Percentiles rank a stretch among this genome's conserved stretches.
Conservation (phyloP, 345 rosid species). For the Nasturtium officinale region DNA sequence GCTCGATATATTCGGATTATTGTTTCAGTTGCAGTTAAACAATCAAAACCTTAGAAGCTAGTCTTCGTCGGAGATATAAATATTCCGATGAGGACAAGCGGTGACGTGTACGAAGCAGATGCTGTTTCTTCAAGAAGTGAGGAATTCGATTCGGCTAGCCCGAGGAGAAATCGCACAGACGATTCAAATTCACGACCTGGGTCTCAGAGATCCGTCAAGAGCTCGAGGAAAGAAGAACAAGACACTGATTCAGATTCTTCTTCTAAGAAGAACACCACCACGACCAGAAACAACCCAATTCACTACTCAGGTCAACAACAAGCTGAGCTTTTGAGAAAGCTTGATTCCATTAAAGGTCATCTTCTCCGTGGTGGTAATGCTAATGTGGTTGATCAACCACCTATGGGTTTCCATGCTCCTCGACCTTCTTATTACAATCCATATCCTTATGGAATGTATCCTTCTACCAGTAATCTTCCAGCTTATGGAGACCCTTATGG, state of each 20-base stretch:
- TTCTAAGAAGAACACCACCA: background rate
- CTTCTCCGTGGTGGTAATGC: constrained; percentile 29
- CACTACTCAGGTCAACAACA: constrained; percentile 38
- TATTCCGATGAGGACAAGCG: constrained; percentile 39
- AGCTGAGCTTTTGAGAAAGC: constrained; percentile 40
- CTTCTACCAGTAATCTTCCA: constrained; percentile 50
- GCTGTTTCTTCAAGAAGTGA: constrained; percentile 17
- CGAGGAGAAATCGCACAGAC: too few relatives aligned
- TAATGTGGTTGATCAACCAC: constrained; percentile 15
- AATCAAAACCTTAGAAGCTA: constrained; percentile 5
- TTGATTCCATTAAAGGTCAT: constrained; percentile 37
- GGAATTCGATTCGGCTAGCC: background rate
- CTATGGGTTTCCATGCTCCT: constrained; percentile 25
- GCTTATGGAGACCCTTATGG: constrained; percentile 40
- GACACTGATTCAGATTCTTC: constrained; percentile 12
- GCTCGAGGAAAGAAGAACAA: constrained; percentile 15
- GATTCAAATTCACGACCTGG: constrained; percentile 14
- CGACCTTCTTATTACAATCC: constrained; percentile 55
- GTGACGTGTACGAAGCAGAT: constrained; percentile 26
- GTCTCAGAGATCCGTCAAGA: constrained; percentile 10
- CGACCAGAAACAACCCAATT: background rate
- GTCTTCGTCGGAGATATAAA: constrained; percentile 10
- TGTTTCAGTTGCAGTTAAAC: constrained; percentile 1
- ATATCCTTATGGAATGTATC: constrained; percentile 50
- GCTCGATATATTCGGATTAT: background rate